Evolutionary conservation across 495 filamentous ascomycete genomes (phyloP).

Genomic region (Tuber aestivum): DNA sequence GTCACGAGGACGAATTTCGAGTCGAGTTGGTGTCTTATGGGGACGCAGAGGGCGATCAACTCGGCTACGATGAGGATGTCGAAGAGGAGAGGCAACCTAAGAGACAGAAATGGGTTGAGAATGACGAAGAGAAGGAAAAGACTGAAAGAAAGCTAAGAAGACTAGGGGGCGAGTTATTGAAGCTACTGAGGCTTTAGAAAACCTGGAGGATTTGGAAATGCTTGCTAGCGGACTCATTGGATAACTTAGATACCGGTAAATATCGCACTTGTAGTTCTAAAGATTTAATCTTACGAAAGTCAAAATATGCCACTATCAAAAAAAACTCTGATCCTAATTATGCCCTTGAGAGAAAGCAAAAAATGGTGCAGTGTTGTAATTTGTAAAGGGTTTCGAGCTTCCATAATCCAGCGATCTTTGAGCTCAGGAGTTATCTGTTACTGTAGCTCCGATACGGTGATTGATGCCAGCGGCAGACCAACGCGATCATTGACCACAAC

Average conservation of each 20-base stretch:
- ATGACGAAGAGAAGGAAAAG: constrained; percentile 47
- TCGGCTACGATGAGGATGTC: constrained; percentile 33
- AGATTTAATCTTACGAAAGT: background rate
- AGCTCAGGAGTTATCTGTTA: background rate
- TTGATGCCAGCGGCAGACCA: too few species aligned
- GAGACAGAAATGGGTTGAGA: constrained; percentile 47
- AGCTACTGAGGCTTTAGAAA: constrained; percentile 64
- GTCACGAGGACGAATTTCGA: constrained; percentile 47
- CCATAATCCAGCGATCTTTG: background rate
- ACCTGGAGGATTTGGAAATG: constrained; percentile 81
- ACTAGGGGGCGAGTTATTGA: constrained; percentile 50
- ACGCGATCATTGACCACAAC: background rate
- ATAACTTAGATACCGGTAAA: constrained; percentile 31
- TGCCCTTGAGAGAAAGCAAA: background rate
- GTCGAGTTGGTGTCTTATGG: constrained; percentile 21
- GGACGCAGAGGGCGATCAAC: constrained; percentile 42
- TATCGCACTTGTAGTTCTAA: constrained; percentile 24
- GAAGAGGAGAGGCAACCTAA: constrained; percentile 25
- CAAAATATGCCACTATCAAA: background rate
- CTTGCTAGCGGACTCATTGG: constrained; percentile 76
- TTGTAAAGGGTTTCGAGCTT: background rate
- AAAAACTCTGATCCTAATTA: background rate
- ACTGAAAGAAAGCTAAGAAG: constrained; percentile 48
- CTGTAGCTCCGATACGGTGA: too few species aligned
- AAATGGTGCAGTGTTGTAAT: background rate